Evolutionary conservation across 495 filamentous ascomycete genomes (phyloP).

Genomic region (Penicillium arizonense): DNA sequence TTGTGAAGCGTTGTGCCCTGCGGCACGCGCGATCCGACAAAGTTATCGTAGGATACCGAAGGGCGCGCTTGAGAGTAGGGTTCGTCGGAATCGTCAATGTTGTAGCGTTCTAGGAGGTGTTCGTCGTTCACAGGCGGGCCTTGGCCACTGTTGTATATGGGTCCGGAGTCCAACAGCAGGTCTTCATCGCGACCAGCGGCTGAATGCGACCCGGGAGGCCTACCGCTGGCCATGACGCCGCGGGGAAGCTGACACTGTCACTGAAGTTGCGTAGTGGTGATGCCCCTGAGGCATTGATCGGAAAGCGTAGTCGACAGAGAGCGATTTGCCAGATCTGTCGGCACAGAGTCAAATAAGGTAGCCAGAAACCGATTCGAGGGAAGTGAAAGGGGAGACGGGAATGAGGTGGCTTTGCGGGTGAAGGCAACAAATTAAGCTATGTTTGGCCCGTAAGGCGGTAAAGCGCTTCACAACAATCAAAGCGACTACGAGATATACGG

Average conservation of each 20-base stretch:
- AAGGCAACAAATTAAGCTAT: constrained; percentile 22
- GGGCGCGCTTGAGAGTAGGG: constrained; percentile 59
- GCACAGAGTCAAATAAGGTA: background rate
- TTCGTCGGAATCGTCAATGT: constrained; percentile 61
- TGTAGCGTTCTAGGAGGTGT: constrained; percentile 66
- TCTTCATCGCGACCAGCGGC: constrained; percentile 61
- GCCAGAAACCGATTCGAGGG: background rate
- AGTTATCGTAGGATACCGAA: constrained; percentile 92
- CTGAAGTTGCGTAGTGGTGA: constrained; percentile 18
- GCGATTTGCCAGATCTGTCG: constrained; percentile 4
- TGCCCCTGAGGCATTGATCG: constrained; percentile 50
- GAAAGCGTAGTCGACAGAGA: constrained; percentile 3
- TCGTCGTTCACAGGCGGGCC: constrained; percentile 74
- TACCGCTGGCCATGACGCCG: constrained; percentile 57
- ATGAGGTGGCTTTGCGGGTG: constrained; percentile 29
- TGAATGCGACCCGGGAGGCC: constrained; percentile 61
- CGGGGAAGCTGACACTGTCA: constrained; percentile 43
- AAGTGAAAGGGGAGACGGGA: constrained; percentile 10
- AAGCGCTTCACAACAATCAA: constrained; percentile 9
- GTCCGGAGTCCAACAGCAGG: constrained; percentile 69
- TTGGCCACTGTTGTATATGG: constrained; percentile 70
- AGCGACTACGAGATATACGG: background rate
- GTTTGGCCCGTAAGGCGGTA: constrained; percentile 21
- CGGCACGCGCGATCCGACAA: constrained; percentile 67
- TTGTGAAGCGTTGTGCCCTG: constrained; percentile 36